Base-by-base conservation (phyloP, 106 monocot species). In the Acorus gramineus region DNA sequence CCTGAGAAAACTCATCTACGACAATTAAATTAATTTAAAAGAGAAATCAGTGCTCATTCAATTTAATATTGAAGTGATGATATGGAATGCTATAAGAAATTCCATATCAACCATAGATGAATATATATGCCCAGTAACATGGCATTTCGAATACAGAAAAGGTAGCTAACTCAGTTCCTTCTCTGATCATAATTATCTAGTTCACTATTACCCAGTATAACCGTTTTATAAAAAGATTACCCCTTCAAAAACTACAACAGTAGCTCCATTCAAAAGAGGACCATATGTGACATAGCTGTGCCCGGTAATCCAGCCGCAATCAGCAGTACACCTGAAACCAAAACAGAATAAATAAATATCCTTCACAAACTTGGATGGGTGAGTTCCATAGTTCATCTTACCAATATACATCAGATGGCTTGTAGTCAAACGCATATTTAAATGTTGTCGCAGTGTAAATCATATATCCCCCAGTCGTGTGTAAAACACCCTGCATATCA, bases 281-380 rank as follows among this genome's bases (percentile, higher is more conserved):
- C 98, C 98, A 79, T 98, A 98, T 42, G 92, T 83, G 10, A 98
- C 88, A 72, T 98, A 98, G 66, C 98, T 98, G 72, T 98, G 98
- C 13, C 98, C 98, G 44, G 98, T 98, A 55, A 98, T 98, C 98
- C 98, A 98, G 51, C 98, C 98, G 74, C 98, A 98, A 61, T 98
- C 98, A 58, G 98, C 98, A 73, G 92, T 98, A 55, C 98, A 98
- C 98, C 98, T 98, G 59, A 60, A 64, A 11, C 73, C 45, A 66
- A 9, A 79, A 73, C 28, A 52, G 44, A 65, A 3, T 62, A 13
- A 66, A 28, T 28, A 28, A 28, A 28, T 28, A 28, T 28, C 1
- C 28, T 28, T 28, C 28, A 28, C 28, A 28, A 28, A 28, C 28
- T 28, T 28, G 28, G 28, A 28, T 28, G 28, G 28, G 28, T 28